Conservation (phyloP, 1,284 basidiomycete genomes). For the Apiotrichum porosum region DNA sequence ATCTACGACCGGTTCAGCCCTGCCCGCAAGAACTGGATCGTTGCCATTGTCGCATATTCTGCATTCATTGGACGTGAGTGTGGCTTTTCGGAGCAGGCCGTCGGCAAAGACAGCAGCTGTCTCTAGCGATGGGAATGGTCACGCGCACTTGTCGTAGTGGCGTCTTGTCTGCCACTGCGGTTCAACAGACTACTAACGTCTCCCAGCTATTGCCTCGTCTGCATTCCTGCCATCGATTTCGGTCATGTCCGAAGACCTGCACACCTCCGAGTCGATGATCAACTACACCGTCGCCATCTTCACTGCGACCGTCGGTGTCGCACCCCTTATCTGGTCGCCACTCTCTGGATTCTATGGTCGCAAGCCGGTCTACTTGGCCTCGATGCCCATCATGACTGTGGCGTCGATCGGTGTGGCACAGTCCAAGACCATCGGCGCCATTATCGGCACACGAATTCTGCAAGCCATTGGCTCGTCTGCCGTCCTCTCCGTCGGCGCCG, state of each 20-base stretch:
- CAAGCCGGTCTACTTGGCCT: conserved; percentile 57
- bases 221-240: conserved; percentile 67
- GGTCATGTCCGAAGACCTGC: conserved; percentile 59
- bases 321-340: conserved; percentile 56
- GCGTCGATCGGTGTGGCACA: conserved; percentile 60
- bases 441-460: conserved; percentile 61
- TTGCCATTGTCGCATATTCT: conserved; percentile 55
- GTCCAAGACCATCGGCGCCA: conserved; percentile 51
- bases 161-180: background rate
- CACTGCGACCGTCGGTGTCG: conserved; percentile 43
- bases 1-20: conserved; percentile 56
- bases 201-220: conserved; percentile 61
- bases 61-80: conserved; percentile 55
- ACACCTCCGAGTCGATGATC: conserved; percentile 56
- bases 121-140: background rate
- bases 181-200: background rate
- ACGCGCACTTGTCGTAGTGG: background rate
- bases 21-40: conserved; percentile 52
- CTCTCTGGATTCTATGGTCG: conserved; percentile 59
- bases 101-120: background rate
- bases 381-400: conserved; percentile 57
- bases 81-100: background rate
- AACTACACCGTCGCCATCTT: conserved; percentile 56
- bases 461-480: conserved; percentile 56
- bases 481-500: conserved; percentile 58